Percentiles rank a stretch among this genome's conserved stretches.
phyloP scores from a whole-genome alignment of 768 basidiomycete genomes.

The Calocera viscosa region DNA sequence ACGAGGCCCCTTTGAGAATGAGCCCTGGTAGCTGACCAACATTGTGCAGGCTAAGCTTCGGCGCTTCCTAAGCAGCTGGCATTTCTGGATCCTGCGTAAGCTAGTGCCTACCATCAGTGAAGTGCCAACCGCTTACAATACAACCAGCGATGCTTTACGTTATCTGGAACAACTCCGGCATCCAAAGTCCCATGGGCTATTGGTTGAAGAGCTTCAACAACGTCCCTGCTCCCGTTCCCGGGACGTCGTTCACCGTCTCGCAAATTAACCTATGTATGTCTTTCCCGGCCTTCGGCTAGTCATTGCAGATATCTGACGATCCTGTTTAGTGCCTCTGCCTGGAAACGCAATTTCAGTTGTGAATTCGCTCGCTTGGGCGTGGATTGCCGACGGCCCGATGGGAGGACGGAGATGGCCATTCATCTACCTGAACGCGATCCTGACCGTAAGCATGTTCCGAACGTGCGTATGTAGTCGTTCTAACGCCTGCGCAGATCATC shows the following conservation, averaged over 20 bases:
- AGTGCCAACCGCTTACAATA: not conserved
- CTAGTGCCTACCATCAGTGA: not conserved
- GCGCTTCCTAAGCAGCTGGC: constrained; percentile 19
- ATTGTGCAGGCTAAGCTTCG: not conserved
- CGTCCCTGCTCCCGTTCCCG: constrained; percentile 17
- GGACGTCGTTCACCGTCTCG: constrained; percentile 16
- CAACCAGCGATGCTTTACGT: constrained; percentile 14
- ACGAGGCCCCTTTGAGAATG: not conserved
- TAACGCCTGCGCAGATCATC: constrained; percentile 12
- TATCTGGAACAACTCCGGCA: constrained; percentile 12
- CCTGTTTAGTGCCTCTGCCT: constrained; percentile 6
- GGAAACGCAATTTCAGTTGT: constrained; percentile 4
- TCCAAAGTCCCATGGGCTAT: constrained; percentile 18
- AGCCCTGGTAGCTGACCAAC: not conserved
- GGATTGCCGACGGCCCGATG: not conserved
- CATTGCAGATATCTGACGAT: not conserved
- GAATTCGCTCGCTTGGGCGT: not conserved
- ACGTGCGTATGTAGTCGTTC: not conserved
- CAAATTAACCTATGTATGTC: constrained; percentile 17
- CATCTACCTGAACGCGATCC: constrained; percentile 9
- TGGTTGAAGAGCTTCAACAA: constrained; percentile 22
- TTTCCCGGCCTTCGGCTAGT: too few relatives aligned
- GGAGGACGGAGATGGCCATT: not conserved
- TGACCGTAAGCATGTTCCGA: constrained; percentile 13
- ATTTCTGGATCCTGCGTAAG: constrained; percentile 18